Percentiles rank a stretch among this genome's conserved stretches.
Conservation (phyloP, 768 basidiomycete species). For the Trametes maxima region DNA sequence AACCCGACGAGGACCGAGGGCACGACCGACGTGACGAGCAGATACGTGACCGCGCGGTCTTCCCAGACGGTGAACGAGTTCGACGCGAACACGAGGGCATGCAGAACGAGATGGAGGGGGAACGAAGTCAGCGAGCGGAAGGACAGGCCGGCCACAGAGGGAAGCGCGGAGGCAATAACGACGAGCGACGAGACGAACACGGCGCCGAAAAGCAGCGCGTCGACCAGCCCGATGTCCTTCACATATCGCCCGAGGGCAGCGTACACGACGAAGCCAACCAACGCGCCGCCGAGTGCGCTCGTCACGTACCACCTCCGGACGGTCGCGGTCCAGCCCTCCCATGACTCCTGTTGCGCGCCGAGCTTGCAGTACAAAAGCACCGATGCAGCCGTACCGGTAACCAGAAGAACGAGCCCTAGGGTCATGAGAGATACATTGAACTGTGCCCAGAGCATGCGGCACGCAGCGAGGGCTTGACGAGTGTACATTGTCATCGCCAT, state of each 20-base stretch:
- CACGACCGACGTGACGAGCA: conserved; percentile 65
- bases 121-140: conserved; percentile 22
- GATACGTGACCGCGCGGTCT: conserved; percentile 78
- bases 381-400: conserved; percentile 53
- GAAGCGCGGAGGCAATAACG: conserved; percentile 46
- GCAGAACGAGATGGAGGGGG: conserved; percentile 61
- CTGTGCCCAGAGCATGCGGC: conserved; percentile 92
- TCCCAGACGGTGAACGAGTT: conserved; percentile 99
- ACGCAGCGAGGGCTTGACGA: conserved; percentile 62
- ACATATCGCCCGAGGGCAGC: conserved; percentile 37
- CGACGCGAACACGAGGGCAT: conserved; percentile 78
- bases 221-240: conserved; percentile 43
- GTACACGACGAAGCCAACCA: conserved; percentile 40
- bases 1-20: conserved; percentile 64
- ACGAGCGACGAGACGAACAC: conserved; percentile 49
- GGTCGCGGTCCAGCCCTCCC: conserved; percentile 45
- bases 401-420: conserved; percentile 67
- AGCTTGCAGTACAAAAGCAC: conserved; percentile 59
- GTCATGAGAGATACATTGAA: conserved; percentile 83
- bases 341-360: conserved; percentile 39
- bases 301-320: conserved; percentile 17
- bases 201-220: conserved; percentile 51
- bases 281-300: conserved; percentile 18
- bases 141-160: conserved; percentile 30
- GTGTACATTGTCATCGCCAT: conserved; percentile 49